Conservation (phyloP, 192 early-diverging fungal species). For the Dissophora globulifera region DNA sequence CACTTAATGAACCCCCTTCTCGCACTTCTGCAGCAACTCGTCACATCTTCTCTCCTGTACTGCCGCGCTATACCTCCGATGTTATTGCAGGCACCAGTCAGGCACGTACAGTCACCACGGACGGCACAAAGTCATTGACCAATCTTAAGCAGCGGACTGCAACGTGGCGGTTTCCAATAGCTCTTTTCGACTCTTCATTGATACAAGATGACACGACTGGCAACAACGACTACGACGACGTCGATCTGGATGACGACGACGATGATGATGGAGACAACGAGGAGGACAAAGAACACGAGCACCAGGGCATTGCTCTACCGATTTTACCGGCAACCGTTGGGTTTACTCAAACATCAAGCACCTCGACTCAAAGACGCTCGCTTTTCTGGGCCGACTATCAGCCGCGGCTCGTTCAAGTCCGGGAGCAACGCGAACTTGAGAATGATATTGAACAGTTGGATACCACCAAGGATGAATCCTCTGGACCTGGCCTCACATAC, state of each 20-base stretch:
- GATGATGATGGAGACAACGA: conserved; percentile 18
- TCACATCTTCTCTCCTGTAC: conserved; percentile 12
- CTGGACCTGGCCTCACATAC: neutral
- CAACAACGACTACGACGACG: conserved; percentile 40
- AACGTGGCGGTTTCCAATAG: conserved; percentile 20
- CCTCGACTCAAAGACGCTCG: conserved; percentile 6
- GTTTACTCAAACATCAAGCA: neutral
- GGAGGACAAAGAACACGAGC: neutral
- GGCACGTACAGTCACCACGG: neutral
- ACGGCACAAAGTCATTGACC: no score
- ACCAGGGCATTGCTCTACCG: no score
- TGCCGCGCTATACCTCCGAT: neutral
- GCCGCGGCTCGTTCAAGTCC: neutral
- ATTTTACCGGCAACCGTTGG: conserved; percentile 1
- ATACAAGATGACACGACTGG: neutral
- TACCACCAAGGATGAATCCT: neutral
- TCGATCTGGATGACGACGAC: conserved; percentile 24
- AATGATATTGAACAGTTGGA: conserved; percentile 31
- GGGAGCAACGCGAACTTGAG: neutral
- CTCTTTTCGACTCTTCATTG: conserved; percentile 8
- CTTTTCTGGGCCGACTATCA: conserved; percentile 4
- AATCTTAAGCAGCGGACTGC: neutral
- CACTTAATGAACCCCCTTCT: neutral
- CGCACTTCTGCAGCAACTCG: neutral
- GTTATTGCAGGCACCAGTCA: neutral